Evolutionary conservation across 129 eudicot species (phyloP).

Genomic region (Solidago caesia): DNA sequence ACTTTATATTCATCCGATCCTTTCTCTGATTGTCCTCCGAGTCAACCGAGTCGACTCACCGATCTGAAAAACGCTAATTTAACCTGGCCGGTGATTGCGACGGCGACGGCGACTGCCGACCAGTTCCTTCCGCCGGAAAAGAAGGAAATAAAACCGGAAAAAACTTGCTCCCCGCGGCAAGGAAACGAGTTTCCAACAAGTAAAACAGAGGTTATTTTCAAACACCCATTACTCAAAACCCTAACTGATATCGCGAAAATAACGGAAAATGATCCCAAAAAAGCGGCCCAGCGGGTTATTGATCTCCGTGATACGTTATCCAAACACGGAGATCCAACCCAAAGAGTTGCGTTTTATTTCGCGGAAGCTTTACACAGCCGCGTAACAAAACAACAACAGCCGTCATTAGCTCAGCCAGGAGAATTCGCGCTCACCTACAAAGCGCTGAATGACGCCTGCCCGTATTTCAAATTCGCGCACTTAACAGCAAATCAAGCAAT

Average conservation of each 20-base stretch:
- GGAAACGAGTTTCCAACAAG: slow-evolving; percentile 32
- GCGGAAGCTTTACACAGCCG: slow-evolving; percentile 59
- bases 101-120: slow-evolving; percentile 22
- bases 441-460: slow-evolving; percentile 87
- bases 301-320: slow-evolving; percentile 52
- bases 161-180: slow-evolving; percentile 8
- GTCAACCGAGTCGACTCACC: slow-evolving; percentile 48
- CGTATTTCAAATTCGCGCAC: slow-evolving; percentile 81
- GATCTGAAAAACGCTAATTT: slow-evolving; percentile 57
- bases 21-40: slow-evolving; percentile 48
- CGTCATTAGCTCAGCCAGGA: slow-evolving; percentile 55
- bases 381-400: slow-evolving; percentile 36
- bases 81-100: slow-evolving; percentile 39
- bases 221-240: slow-evolving; percentile 49
- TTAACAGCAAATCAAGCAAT: slow-evolving; percentile 97
- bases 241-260: slow-evolving; percentile 59
- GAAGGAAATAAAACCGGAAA: slow-evolving; percentile 26
- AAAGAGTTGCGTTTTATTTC: slow-evolving; percentile 78
- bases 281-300: slow-evolving; percentile 41
- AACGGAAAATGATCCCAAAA: slow-evolving; percentile 47
- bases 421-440: slow-evolving; percentile 71
- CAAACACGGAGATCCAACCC: slow-evolving; percentile 68
- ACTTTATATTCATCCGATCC: slow-evolving; percentile 61
- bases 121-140: slow-evolving; percentile 16
- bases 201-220: slow-evolving; percentile 35